phyloP scores from a whole-genome alignment of 2,329 filamentous ascomycete species.

The Alternaria novae-zelandiae region DNA sequence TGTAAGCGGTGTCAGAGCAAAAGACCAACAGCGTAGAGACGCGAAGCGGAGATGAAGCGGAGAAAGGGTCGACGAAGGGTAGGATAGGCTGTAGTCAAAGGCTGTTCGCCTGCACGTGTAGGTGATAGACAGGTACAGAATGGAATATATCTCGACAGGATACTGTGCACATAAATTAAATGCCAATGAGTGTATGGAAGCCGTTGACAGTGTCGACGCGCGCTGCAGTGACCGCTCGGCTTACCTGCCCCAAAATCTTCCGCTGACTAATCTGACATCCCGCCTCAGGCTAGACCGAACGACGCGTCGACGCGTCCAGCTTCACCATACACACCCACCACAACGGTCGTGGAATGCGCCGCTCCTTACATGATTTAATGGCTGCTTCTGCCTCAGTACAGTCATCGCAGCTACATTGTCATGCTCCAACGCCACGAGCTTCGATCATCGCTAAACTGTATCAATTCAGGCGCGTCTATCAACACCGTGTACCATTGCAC shows the following conservation, averaged over 20 bases:
- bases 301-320: neutral
- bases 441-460: neutral
- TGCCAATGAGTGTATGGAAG: neutral
- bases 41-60: neutral
- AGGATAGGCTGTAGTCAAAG: neutral
- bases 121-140: neutral
- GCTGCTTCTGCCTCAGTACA: neutral
- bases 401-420: neutral
- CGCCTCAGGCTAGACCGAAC: neutral
- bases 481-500: neutral
- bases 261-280: neutral
- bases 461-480: neutral
- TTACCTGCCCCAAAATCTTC: neutral
- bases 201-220: neutral
- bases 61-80: neutral
- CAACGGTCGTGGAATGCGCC: neutral
- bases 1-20: neutral
- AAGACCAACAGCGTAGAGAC: neutral
- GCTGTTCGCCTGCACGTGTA: neutral
- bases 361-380: neutral
- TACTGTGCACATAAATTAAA: neutral
- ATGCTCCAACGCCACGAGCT: neutral
- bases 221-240: neutral
- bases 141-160: neutral
- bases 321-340: neutral